These are phyloP conservation scores for Ophiostoma perfectum DNA, from an alignment of 2,329 filamentous ascomycete species.

Conservation along the genomic window DNA sequence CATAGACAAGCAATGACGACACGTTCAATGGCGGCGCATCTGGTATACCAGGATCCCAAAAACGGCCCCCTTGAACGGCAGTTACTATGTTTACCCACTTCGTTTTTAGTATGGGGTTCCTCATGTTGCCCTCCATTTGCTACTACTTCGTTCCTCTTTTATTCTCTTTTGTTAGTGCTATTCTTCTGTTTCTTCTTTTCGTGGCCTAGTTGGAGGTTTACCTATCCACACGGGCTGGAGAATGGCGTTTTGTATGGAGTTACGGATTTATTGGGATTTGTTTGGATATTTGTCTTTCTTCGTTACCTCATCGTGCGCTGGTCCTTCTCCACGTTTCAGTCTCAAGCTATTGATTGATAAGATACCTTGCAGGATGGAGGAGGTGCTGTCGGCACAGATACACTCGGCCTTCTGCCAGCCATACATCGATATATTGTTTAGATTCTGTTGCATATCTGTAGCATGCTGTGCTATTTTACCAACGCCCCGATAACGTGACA, in stretches of 20 bases:
- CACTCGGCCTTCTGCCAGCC: too few relatives aligned
- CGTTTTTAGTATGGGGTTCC: background rate
- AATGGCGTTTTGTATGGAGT: slow-evolving; percentile 14
- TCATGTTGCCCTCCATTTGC: background rate
- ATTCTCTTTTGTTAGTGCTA: background rate
- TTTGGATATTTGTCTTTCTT: background rate
- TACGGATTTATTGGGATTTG: background rate
- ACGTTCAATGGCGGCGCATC: background rate
- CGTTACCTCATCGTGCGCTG: background rate
- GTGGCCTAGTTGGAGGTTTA: background rate
- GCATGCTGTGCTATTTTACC: background rate
- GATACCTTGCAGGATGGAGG: too few relatives aligned
- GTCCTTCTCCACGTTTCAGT: too few relatives aligned
- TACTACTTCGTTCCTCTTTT: background rate
- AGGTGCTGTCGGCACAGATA: too few relatives aligned
- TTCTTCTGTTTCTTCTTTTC: background rate
- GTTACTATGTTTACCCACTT: background rate
- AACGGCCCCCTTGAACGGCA: background rate
- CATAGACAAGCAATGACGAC: background rate
- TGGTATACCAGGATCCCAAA: background rate
- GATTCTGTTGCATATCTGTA: background rate
- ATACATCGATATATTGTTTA: too few relatives aligned
- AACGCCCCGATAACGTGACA: background rate
- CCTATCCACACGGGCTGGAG: slow-evolving; percentile 5
- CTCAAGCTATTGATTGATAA: too few relatives aligned